Conservation (phyloP, 352 stramenopile genomes). For the Aphanomyces cochlioides region DNA sequence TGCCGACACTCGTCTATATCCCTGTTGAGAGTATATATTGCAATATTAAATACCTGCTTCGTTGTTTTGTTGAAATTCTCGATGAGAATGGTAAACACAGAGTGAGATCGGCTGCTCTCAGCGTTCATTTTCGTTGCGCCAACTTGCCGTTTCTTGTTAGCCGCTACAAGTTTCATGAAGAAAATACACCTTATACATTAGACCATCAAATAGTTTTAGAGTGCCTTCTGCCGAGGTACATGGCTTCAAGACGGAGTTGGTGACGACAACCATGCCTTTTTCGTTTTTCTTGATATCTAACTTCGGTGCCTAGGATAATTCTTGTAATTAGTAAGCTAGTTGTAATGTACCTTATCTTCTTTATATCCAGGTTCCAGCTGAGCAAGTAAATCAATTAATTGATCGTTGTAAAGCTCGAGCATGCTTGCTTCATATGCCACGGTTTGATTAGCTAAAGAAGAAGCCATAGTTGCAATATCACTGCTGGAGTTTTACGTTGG, state of each 20-base stretch:
- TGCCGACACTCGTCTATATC: conserved; percentile 53
- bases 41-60: conserved; percentile 41
- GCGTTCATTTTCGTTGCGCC: conserved; percentile 92
- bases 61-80: conserved; percentile 88
- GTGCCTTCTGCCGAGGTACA: conserved; percentile 69
- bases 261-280: conserved; percentile 89
- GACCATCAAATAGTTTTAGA: conserved; percentile 74
- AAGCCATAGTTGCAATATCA: background rate
- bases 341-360: conserved; percentile 26
- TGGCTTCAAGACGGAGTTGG: conserved; percentile 78
- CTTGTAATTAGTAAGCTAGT: background rate
- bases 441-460: conserved; percentile 39
- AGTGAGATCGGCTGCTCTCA: conserved; percentile 87
- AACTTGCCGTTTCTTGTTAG: conserved; percentile 87
- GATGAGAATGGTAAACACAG: conserved; percentile 84
- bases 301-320: conserved; percentile 47
- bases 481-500: conserved; percentile 22
- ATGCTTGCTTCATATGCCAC: conserved; percentile 85
- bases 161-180: conserved; percentile 30
- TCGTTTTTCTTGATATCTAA: conserved; percentile 93
- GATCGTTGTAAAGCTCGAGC: conserved; percentile 92
- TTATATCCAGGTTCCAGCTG: conserved; percentile 61
- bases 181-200: background rate
- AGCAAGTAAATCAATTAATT: conserved; percentile 84
- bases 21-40: background rate